A percentile compares a stretch with the other conserved stretches of the same genome.
These are phyloP conservation scores for Geoglossum glabrum DNA, from an alignment of 495 filamentous ascomycete species.

Conservation along the genomic window DNA sequence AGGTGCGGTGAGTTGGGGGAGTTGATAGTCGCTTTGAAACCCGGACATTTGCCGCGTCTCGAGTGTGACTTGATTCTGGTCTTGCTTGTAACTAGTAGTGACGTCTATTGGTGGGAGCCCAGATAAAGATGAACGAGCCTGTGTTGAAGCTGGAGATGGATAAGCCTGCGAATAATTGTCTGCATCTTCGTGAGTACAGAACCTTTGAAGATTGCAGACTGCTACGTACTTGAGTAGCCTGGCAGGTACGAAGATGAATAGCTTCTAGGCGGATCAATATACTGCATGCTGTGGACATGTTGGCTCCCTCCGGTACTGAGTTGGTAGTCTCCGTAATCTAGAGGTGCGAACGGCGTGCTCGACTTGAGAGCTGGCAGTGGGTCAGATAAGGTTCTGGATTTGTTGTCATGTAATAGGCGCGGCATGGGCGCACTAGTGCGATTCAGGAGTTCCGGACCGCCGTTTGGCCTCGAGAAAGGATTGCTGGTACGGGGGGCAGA, in stretches of 20 bases:
- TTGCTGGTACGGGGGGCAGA: constrained; percentile 30
- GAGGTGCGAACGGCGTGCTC: constrained; percentile 34
- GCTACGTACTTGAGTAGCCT: neutral
- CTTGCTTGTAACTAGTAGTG: constrained; percentile 13
- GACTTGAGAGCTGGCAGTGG: constrained; percentile 35
- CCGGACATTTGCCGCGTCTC: constrained; percentile 26
- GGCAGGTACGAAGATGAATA: neutral
- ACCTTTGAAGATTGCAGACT: neutral
- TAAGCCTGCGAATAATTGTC: neutral
- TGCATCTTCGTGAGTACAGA: neutral
- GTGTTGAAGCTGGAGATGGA: neutral
- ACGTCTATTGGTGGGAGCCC: neutral
- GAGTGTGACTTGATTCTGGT: constrained; percentile 19
- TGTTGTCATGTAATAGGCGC: constrained; percentile 36
- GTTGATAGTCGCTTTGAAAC: constrained; percentile 31
- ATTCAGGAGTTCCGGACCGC: constrained; percentile 26
- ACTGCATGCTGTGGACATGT: constrained; percentile 15
- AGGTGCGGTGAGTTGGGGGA: constrained; percentile 14
- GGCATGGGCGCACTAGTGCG: constrained; percentile 28
- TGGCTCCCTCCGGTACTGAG: constrained; percentile 24
- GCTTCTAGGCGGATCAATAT: neutral
- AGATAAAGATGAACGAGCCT: neutral
- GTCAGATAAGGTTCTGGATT: constrained; percentile 37
- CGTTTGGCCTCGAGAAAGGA: constrained; percentile 31
- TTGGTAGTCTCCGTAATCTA: constrained; percentile 30